These are phyloP conservation scores for Mycena kentingensis DNA, from an alignment of 768 basidiomycete genomes.

Conservation along the genomic window DNA sequence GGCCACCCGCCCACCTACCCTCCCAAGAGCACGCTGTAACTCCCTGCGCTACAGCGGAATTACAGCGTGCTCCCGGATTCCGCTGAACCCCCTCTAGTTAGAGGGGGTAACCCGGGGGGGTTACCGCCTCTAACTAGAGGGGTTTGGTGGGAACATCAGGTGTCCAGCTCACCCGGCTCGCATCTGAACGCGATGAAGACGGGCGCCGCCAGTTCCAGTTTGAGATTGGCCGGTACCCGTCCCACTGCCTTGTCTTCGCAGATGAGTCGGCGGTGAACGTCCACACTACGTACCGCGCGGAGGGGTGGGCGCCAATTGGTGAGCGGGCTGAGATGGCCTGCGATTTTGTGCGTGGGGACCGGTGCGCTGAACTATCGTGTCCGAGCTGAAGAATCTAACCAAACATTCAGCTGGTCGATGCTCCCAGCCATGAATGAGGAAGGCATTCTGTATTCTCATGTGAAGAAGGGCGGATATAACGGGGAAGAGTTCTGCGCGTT, in stretches of 20 bases:
- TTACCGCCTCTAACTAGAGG: too few relatives aligned
- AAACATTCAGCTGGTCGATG: conserved; percentile 24
- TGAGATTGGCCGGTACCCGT: conserved; percentile 11
- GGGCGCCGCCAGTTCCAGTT: neutral
- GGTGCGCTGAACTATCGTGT: conserved; percentile 5
- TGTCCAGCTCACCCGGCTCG: too few relatives aligned
- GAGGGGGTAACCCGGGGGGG: too few relatives aligned
- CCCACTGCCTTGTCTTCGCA: conserved; percentile 14
- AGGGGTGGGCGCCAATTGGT: conserved; percentile 11
- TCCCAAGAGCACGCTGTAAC: too few relatives aligned
- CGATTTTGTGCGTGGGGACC: conserved; percentile 4
- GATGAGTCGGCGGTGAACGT: conserved; percentile 18
- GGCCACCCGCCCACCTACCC: too few relatives aligned
- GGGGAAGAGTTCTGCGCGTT: conserved; percentile 20
- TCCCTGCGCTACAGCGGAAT: too few relatives aligned
- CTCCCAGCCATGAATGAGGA: conserved; percentile 16
- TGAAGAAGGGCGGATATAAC: conserved; percentile 20
- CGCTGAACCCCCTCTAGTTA: too few relatives aligned
- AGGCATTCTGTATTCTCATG: conserved; percentile 23
- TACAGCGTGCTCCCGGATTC: too few relatives aligned
- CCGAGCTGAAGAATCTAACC: too few relatives aligned
- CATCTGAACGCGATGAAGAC: neutral
- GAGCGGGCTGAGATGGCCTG: too few relatives aligned
- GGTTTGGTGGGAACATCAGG: too few relatives aligned
- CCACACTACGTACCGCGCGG: conserved; percentile 9